Evolutionary conservation across 345 rosid species (phyloP).

Genomic region (Psidium friedrichsthalianum): DNA sequence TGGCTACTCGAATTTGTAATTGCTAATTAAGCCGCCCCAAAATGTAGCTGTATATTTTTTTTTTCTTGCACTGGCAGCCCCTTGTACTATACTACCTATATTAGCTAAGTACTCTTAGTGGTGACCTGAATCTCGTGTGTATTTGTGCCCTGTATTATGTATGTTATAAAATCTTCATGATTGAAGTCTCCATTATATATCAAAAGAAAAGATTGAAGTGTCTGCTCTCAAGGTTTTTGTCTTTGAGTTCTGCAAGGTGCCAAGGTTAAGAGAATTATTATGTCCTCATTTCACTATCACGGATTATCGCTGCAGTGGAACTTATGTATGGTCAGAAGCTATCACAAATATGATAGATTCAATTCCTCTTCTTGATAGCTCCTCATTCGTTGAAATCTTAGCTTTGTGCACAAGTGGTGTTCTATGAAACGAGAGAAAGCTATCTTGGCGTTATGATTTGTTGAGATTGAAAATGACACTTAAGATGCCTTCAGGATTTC

Average conservation of each 20-base stretch:
- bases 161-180: background rate
- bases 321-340: background rate
- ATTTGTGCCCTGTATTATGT: too few relatives aligned
- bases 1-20: too few relatives aligned
- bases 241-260: background rate
- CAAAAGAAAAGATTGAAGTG: background rate
- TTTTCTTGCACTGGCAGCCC: too few relatives aligned
- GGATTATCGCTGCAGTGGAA: background rate
- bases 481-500: background rate
- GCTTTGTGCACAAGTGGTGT: background rate
- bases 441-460: background rate
- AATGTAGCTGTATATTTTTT: too few relatives aligned
- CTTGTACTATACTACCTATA: too few relatives aligned
- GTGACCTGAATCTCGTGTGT: too few relatives aligned
- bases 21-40: too few relatives aligned
- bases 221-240: background rate
- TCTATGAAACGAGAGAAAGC: background rate
- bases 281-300: background rate
- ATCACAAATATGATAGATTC: background rate
- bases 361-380: background rate
- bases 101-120: too few relatives aligned
- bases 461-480: background rate
- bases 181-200: background rate
- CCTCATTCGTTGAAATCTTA: background rate
- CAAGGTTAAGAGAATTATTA: background rate